Conservation (phyloP, 257 asterid genomes). For the Dorcoceras hygrometricum region DNA sequence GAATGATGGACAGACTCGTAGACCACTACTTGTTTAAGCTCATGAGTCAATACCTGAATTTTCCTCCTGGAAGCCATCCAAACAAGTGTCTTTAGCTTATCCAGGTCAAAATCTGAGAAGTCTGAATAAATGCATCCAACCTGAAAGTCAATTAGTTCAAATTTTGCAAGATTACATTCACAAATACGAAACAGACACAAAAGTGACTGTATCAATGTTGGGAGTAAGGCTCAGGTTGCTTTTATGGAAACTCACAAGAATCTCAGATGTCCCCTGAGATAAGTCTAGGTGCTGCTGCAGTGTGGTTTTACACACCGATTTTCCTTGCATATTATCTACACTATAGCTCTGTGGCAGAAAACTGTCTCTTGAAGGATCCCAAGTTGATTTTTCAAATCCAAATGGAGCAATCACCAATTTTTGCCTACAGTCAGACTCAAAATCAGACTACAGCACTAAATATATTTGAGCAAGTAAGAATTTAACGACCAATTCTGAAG, state of each 20-base stretch:
- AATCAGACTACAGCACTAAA: constrained; percentile 17
- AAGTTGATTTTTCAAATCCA: constrained; percentile 58
- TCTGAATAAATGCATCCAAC: constrained; percentile 66
- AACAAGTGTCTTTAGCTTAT: constrained; percentile 55
- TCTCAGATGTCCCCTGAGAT: constrained; percentile 38
- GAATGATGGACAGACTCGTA: not conserved
- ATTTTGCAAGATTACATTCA: not conserved
- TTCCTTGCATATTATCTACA: constrained; percentile 62
- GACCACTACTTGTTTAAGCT: constrained; percentile 17
- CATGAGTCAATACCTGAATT: constrained; percentile 52
- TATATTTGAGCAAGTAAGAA: constrained; percentile 11
- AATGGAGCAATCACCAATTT: constrained; percentile 62
- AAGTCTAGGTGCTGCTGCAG: constrained; percentile 58
- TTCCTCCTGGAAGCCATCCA: constrained; percentile 56
- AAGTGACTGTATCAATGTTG: constrained; percentile 14
- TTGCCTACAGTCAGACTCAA: constrained; percentile 45
- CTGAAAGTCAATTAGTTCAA: constrained; percentile 39
- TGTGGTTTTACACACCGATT: constrained; percentile 53
- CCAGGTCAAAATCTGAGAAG: constrained; percentile 42
- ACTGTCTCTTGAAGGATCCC: constrained; percentile 74
- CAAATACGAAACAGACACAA: not conserved
- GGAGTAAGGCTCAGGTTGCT: not conserved
- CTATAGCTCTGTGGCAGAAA: constrained; percentile 56
- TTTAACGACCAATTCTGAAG: constrained; percentile 2
- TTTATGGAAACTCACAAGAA: constrained; percentile 52